These are phyloP conservation scores for Aphanoascus verrucosus DNA, from an alignment of 2,329 filamentous ascomycete genomes.

Conservation along the genomic window DNA sequence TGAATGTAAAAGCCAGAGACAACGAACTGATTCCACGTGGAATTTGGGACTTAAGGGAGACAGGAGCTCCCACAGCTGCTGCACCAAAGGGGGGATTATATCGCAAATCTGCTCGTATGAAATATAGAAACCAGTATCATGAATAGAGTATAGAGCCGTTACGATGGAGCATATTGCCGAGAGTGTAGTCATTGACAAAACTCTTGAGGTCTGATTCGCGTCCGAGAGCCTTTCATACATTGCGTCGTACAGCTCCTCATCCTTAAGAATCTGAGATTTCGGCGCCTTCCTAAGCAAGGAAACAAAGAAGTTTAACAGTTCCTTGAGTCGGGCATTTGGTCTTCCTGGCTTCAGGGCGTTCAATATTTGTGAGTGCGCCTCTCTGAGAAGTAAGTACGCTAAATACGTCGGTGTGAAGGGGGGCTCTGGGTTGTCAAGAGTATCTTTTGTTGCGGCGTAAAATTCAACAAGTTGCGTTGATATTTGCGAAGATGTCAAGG, in stretches of 20 bases:
- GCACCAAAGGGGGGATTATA: constrained; percentile 58
- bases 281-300: constrained; percentile 35
- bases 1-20: constrained; percentile 74
- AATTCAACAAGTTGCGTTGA: constrained; percentile 54
- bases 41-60: constrained; percentile 79
- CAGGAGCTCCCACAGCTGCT: constrained; percentile 66
- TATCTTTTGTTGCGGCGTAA: constrained; percentile 60
- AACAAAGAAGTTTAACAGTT: constrained; percentile 51
- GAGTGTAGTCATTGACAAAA: constrained; percentile 27
- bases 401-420: constrained; percentile 49
- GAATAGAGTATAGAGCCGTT: constrained; percentile 30
- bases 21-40: constrained; percentile 82
- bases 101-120: constrained; percentile 42
- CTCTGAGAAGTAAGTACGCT: constrained; percentile 54
- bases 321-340: constrained; percentile 39
- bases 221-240: constrained; percentile 22
- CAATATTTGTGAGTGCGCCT: constrained; percentile 39
- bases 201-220: constrained; percentile 18
- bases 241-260: constrained; percentile 28
- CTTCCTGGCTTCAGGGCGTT: constrained; percentile 23
- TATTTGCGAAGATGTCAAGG: constrained; percentile 33
- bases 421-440: constrained; percentile 49
- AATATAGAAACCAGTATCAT: constrained; percentile 28
- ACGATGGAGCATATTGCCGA: constrained; percentile 42
- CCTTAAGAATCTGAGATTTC: constrained; percentile 27